These are phyloP conservation scores for Xylariaceae sp. DNA, from an alignment of 2,329 filamentous ascomycete species.

Conservation along the genomic window DNA sequence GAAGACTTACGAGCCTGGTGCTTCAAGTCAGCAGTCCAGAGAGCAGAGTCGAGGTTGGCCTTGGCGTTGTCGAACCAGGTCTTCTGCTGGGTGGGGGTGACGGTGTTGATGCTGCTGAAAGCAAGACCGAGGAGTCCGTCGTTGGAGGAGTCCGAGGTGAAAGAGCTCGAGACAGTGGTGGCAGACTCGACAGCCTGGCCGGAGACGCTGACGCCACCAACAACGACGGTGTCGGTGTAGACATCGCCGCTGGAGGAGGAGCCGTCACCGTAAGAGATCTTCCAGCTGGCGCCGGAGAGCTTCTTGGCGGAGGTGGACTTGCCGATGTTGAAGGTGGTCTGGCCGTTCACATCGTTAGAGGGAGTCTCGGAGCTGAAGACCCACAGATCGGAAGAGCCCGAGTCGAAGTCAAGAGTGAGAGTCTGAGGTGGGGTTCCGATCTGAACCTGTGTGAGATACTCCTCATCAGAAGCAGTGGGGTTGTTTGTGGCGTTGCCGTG, in stretches of 20 bases:
- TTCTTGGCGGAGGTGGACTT: conserved; percentile 25
- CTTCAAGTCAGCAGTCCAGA: conserved; percentile 34
- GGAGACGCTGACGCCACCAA: conserved; percentile 28
- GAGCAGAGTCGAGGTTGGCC: conserved; percentile 22
- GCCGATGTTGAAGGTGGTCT: conserved; percentile 26
- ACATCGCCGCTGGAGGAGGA: conserved; percentile 33
- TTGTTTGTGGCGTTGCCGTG: conserved; percentile 25
- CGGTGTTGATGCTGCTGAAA: conserved; percentile 34
- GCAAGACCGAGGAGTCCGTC: conserved; percentile 34
- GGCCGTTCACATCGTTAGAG: conserved; percentile 23
- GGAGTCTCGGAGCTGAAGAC: conserved; percentile 30
- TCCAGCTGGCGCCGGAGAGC: conserved; percentile 26
- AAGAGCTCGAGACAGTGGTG: conserved; percentile 24
- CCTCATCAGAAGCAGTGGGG: conserved; percentile 27
- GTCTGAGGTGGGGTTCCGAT: conserved; percentile 32
- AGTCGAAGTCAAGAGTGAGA: conserved; percentile 34
- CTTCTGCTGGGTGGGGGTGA: conserved; percentile 24
- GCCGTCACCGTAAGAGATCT: conserved; percentile 32
- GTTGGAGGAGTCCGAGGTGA: conserved; percentile 30
- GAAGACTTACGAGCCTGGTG: conserved; percentile 22
- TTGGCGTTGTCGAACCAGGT: conserved; percentile 34
- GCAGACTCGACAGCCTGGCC: conserved; percentile 32
- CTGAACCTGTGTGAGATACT: conserved; percentile 30
- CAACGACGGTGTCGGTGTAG: conserved; percentile 30
- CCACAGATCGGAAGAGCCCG: conserved; percentile 35